Base-by-base conservation (phyloP, 257 asterid species). In the Marsdenia floribunda region DNA sequence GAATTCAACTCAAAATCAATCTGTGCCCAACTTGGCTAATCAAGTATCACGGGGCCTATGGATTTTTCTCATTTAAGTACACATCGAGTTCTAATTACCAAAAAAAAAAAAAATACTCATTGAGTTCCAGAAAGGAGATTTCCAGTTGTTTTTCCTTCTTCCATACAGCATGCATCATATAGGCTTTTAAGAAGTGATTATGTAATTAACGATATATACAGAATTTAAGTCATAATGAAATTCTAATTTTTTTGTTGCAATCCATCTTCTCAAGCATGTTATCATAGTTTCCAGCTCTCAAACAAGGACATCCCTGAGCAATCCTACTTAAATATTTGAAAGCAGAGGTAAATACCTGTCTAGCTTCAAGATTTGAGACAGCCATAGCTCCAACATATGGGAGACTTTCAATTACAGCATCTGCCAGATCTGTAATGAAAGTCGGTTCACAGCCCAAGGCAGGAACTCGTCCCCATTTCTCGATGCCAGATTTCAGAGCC, bases 341-440 rank as follows among this genome's bases (percentile, higher is more conserved):
- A 29, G 18, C 5, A 2, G 73, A 16, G 73, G 24, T 38, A 29
- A 69, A 67, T 73, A 95, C 99, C 97, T 95, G 99, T 57, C 98
- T 94, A 77, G 99, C 98, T 89, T 95, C 99, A 35, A 95, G 92
- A 79, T 95, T 95, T 24, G 99, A 92, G 79, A 95, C 96, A 37
- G 99, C 99, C 97, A 95, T 92, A 70, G 99, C 99, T 74, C 99
- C 99, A 60, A 95, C 98, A 80, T 92, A 95, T 21, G 98, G 99
- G 82, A 95, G 96, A 81, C 99, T 92, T 87, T 90, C 99, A 77
- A 95, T 89, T 70, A 95, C 99, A 52, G 99, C 99, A 86, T 95
- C 96, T 70, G 99, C 99, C 87, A 95, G 87, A 87, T 95, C 99
- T 60, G 88, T 70, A 77, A 95, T 95, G 83, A 95, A 95, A 72